Conservation (phyloP, 129 eudicot species). For the Kitagawia praeruptora region DNA sequence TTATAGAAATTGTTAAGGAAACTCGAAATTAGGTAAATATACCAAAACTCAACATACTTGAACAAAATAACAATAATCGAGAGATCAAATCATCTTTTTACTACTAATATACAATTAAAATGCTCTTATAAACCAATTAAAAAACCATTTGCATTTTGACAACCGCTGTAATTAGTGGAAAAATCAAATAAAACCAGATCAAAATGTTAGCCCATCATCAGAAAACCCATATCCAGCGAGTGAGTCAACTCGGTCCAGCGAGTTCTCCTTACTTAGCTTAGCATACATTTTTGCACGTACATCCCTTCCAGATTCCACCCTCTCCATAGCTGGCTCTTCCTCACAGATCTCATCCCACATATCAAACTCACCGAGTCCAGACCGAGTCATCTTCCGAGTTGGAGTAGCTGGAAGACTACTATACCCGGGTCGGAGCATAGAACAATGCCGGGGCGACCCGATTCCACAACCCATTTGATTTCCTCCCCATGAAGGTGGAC, state of each 20-base stretch:
- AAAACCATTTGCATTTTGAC: too few relatives aligned
- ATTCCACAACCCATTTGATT: constrained; percentile 20
- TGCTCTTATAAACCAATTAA: background rate
- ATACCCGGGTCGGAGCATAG: constrained; percentile 37
- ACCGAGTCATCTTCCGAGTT: constrained; percentile 26
- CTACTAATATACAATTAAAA: too few relatives aligned
- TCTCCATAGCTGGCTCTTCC: constrained; percentile 79
- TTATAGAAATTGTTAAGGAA: too few relatives aligned
- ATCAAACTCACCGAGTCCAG: constrained; percentile 36
- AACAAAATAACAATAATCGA: too few relatives aligned
- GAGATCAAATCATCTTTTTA: too few relatives aligned
- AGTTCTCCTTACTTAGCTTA: constrained; percentile 69
- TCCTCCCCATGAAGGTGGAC: constrained; percentile 28
- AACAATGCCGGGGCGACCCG: constrained; percentile 33
- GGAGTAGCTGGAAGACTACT: constrained; percentile 48
- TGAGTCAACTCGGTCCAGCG: constrained; percentile 46
- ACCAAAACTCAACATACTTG: too few relatives aligned
- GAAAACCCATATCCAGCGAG: too few relatives aligned
- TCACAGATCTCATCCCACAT: constrained; percentile 31
- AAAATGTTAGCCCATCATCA: background rate
- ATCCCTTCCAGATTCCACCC: constrained; percentile 84
- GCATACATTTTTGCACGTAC: constrained; percentile 71
- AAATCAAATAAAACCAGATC: background rate
- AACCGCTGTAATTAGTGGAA: background rate
- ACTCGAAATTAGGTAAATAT: too few relatives aligned